Percentiles rank a stretch among this genome's conserved stretches.
phyloP scores from a whole-genome alignment of 148 eudicot species.

The Chenopodium album region DNA sequence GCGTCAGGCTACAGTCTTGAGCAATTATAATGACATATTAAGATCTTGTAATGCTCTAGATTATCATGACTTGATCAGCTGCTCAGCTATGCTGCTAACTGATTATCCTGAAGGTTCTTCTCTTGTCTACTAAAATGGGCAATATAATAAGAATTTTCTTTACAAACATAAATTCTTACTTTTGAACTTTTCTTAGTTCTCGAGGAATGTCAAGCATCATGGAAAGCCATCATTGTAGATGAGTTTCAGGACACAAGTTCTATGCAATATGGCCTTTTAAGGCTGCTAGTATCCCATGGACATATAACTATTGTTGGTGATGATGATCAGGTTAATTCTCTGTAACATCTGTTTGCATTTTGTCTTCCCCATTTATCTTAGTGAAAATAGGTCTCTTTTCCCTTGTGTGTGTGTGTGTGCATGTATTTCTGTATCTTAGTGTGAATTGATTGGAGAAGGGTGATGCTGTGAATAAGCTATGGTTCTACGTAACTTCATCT shows the following conservation, averaged over 20 bases:
- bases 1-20: constrained; percentile 65
- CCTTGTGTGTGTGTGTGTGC: neutral
- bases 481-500: neutral
- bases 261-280: constrained; percentile 77
- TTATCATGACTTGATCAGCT: constrained; percentile 87
- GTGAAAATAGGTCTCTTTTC: no score
- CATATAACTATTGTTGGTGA: constrained; percentile 87
- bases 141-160: neutral
- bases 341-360: neutral
- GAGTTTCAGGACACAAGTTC: constrained; percentile 98
- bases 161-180: constrained; percentile 1
- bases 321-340: constrained; percentile 77
- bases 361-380: neutral
- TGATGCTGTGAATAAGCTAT: neutral
- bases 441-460: neutral
- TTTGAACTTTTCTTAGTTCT: constrained; percentile 40
- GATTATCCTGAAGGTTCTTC: constrained; percentile 82
- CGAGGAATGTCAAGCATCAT: constrained; percentile 68
- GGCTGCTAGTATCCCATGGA: constrained; percentile 72
- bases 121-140: constrained; percentile 19
- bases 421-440: neutral
- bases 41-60: constrained; percentile 87
- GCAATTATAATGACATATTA: constrained; percentile 59
- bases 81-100: constrained; percentile 73
- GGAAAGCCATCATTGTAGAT: constrained; percentile 88